Percentiles rank a stretch among this genome's conserved stretches.
These are phyloP conservation scores for Abrus precatorius DNA, from an alignment of 306 rosid species.

Conservation along the genomic window DNA sequence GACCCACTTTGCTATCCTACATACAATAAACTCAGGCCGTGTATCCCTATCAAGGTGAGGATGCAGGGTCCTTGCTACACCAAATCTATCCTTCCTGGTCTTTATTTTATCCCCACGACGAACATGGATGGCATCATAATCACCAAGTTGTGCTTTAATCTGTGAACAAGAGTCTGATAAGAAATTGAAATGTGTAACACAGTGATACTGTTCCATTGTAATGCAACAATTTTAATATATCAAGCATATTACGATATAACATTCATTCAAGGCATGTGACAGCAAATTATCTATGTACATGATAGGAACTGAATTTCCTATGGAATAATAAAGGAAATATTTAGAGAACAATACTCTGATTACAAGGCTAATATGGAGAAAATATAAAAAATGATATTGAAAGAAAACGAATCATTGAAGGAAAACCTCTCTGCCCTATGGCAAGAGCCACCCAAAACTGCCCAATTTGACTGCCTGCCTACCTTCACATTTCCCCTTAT, in stretches of 20 bases:
- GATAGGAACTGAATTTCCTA: too few relatives aligned
- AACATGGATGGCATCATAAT: slow-evolving; percentile 87
- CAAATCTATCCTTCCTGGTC: slow-evolving; percentile 92
- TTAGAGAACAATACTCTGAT: too few relatives aligned
- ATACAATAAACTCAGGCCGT: slow-evolving; percentile 78
- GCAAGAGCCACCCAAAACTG: too few relatives aligned
- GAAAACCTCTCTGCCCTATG: too few relatives aligned
- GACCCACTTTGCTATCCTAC: slow-evolving; percentile 86
- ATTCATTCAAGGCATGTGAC: background rate
- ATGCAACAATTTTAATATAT: slow-evolving; percentile 6
- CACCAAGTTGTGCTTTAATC: slow-evolving; percentile 51
- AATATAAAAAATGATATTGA: too few relatives aligned
- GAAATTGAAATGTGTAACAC: slow-evolving; percentile 20
- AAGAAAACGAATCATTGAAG: too few relatives aligned
- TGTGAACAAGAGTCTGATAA: slow-evolving; percentile 30
- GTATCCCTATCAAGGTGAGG: slow-evolving; percentile 99
- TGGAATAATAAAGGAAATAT: too few relatives aligned
- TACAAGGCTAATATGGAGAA: too few relatives aligned
- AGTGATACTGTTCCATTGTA: slow-evolving; percentile 23
- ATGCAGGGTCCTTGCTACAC: slow-evolving; percentile 74
- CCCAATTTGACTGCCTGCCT: too few relatives aligned
- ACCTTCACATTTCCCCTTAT: too few relatives aligned
- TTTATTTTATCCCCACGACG: slow-evolving; percentile 97
- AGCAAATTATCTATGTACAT: too few relatives aligned
- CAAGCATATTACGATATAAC: slow-evolving; percentile 10